phyloP scores from a whole-genome alignment of 192 early-diverging fungal genomes.

The Coemansia javaensis region DNA sequence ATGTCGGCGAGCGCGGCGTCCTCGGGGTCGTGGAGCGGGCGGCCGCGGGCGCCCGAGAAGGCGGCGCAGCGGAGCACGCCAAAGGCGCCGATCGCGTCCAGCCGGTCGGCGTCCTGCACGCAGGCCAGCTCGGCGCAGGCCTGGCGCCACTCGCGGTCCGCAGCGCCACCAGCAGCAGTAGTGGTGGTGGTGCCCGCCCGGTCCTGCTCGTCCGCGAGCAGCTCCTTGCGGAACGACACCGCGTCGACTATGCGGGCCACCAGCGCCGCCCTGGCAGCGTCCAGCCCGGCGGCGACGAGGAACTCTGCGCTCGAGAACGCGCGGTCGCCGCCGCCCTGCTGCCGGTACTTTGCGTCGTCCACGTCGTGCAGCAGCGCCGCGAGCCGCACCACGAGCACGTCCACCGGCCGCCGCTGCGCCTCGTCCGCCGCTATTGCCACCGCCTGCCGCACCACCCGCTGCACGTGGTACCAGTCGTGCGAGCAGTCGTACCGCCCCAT shows the following conservation, averaged over 20 bases:
- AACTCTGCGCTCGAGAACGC: slow-evolving; percentile 51
- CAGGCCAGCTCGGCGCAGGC: slow-evolving; percentile 57
- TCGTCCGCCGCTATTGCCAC: slow-evolving; percentile 34
- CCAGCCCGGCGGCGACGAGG: slow-evolving; percentile 42
- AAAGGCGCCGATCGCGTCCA: slow-evolving; percentile 73
- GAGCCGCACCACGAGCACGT: slow-evolving; percentile 58
- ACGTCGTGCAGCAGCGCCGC: slow-evolving; percentile 67
- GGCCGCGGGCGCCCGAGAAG: slow-evolving; percentile 62
- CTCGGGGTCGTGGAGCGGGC: slow-evolving; percentile 55
- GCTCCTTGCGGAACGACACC: slow-evolving; percentile 64
- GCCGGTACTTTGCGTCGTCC: slow-evolving; percentile 62
- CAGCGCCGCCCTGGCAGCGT: slow-evolving; percentile 38
- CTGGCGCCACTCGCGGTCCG: slow-evolving; percentile 51
- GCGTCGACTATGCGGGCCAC: slow-evolving; percentile 58
- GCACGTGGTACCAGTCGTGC: slow-evolving; percentile 65
- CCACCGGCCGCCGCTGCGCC: slow-evolving; percentile 27
- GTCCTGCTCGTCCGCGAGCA: slow-evolving; percentile 48
- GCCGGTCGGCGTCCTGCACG: slow-evolving; percentile 69
- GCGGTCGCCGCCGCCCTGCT: slow-evolving; percentile 32
- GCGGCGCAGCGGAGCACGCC: slow-evolving; percentile 68
- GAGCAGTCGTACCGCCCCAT: slow-evolving; percentile 66
- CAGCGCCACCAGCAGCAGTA: too few species aligned
- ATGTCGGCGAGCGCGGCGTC: slow-evolving; percentile 48
- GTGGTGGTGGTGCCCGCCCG: slow-evolving; percentile 7
- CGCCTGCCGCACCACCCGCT: slow-evolving; percentile 59